Evolutionary conservation across 192 early-diverging fungal species (phyloP).

Genomic region (Backusella tarrabulga): DNA sequence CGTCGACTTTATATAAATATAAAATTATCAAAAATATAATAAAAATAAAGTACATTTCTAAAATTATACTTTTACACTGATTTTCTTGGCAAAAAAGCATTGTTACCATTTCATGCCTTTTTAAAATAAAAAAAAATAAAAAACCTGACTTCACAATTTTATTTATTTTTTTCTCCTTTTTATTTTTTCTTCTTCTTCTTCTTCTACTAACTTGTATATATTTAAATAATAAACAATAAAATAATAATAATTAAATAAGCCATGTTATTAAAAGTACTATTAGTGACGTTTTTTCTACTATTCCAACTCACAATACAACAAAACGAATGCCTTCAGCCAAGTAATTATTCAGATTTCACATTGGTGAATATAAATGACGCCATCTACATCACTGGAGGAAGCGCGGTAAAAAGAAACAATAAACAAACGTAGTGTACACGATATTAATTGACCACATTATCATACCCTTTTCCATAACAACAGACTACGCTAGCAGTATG

Average conservation of each 20-base stretch:
- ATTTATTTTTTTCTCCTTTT: not conserved
- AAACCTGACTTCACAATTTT: not conserved
- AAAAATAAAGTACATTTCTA: not conserved
- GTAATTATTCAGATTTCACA: conserved; percentile 15
- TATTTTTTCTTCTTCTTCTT: not conserved
- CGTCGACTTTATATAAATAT: not conserved
- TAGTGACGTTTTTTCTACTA: not conserved
- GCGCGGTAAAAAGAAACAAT: not conserved
- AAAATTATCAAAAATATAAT: not conserved
- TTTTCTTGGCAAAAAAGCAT: not conserved
- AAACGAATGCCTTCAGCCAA: not conserved
- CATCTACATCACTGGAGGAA: conserved; percentile 13
- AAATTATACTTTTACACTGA: not conserved
- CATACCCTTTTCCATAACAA: not conserved
- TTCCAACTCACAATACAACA: not conserved
- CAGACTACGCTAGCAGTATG: not conserved
- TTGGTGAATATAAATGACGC: not conserved
- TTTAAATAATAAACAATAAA: not conserved
- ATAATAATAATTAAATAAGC: not conserved
- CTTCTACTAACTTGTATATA: not conserved
- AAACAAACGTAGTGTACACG: not conserved
- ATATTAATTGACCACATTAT: not conserved
- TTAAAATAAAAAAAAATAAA: not conserved
- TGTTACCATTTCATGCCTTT: not conserved
- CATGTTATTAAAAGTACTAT: not conserved